Evolutionary conservation across 768 basidiomycete genomes (phyloP).

Genomic region (Pisolithus tinctorius): DNA sequence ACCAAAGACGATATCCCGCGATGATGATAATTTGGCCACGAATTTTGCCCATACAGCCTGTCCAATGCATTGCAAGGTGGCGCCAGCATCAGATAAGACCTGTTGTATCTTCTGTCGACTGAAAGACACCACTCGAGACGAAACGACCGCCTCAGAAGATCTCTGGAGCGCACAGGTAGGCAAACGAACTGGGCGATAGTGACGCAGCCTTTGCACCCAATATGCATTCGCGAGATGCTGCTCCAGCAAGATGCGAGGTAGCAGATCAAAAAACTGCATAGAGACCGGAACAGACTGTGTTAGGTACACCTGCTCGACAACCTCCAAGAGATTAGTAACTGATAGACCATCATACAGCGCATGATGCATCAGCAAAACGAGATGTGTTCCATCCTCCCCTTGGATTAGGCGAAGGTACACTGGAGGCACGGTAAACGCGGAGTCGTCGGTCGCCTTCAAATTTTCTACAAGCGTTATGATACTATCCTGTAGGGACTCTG

Average conservation of each 20-base stretch:
- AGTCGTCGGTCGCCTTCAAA: conserved; percentile 15
- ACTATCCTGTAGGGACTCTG: conserved; percentile 6
- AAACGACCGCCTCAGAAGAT: conserved; percentile 3
- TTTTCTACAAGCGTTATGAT: conserved; percentile 7
- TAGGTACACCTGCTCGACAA: conserved; percentile 28
- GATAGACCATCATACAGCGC: conserved; percentile 43
- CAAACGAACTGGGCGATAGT: conserved; percentile 16
- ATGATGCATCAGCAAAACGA: conserved; percentile 41
- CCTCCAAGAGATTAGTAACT: conserved; percentile 28
- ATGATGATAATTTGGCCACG: conserved; percentile 14
- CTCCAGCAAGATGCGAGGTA: conserved; percentile 32
- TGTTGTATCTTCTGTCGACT: conserved; percentile 2
- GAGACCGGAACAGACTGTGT: conserved; percentile 6
- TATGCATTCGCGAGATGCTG: conserved; percentile 32
- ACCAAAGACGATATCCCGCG: conserved; percentile 38
- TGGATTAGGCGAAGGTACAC: conserved; percentile 22
- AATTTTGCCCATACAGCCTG: conserved; percentile 27
- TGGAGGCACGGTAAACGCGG: conserved; percentile 23
- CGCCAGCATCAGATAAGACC: conserved; percentile 18
- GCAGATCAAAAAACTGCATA: conserved; percentile 32
- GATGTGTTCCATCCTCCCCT: conserved; percentile 1
- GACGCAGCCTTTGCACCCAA: conserved; percentile 28
- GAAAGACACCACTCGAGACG: conserved; percentile 11
- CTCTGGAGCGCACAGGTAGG: conserved; percentile 9
- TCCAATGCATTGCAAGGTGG: conserved; percentile 32